Evolutionary conservation across 495 filamentous ascomycete species (phyloP).

Genomic region (Daldinia bambusicola): DNA sequence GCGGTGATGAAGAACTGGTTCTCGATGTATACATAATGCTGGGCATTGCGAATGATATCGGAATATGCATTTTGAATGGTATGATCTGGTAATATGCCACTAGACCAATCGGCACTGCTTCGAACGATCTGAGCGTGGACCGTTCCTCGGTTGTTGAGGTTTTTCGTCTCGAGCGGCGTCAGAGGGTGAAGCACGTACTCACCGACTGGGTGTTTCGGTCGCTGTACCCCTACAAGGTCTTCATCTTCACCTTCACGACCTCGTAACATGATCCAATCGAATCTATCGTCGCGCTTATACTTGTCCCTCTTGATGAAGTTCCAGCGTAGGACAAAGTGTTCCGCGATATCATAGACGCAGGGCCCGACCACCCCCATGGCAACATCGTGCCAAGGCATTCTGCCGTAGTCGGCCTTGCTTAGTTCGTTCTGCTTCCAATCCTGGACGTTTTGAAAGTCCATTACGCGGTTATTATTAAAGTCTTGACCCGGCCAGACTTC

Average conservation of each 20-base stretch:
- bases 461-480: conserved; percentile 93
- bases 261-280: conserved; percentile 83
- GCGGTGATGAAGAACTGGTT: conserved; percentile 99
- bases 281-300: conserved; percentile 84
- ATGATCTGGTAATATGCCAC: conserved; percentile 87
- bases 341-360: conserved; percentile 92
- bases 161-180: conserved; percentile 64
- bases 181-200: conserved; percentile 87
- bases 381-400: conserved; percentile 99
- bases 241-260: conserved; percentile 85
- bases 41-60: conserved; percentile 81
- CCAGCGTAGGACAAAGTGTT: conserved; percentile 96
- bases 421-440: conserved; percentile 95
- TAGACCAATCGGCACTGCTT: conserved; percentile 94
- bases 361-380: conserved; percentile 89
- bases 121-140: conserved; percentile 85
- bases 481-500: conserved; percentile 97
- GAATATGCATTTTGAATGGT: conserved; percentile 93
- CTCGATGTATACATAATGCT: conserved; percentile 96
- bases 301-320: conserved; percentile 98
- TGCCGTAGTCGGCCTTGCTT: conserved; percentile 89
- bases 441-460: conserved; percentile 91
- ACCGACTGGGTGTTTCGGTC: conserved; percentile 85
- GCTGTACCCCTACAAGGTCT: conserved; percentile 85
- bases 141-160: conserved; percentile 66